phyloP scores from a whole-genome alignment of 2,329 filamentous ascomycete species.

The Tolypocladium endophyticum region DNA sequence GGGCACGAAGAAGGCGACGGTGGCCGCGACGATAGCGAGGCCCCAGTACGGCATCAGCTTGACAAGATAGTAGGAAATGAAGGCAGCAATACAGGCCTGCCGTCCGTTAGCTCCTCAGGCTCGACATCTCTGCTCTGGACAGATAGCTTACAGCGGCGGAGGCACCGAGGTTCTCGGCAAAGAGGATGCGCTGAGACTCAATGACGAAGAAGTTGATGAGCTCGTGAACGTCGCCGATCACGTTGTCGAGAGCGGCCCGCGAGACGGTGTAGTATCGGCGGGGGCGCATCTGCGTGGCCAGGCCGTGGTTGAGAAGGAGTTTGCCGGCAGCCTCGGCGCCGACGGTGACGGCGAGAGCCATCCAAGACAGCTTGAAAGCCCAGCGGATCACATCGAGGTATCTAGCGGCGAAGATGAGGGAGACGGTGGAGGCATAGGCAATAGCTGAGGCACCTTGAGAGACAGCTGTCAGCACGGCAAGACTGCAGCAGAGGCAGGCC shows the following conservation, averaged over 20 bases:
- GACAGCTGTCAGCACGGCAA: constrained; percentile 5
- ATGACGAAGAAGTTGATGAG: constrained; percentile 64
- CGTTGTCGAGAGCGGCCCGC: constrained; percentile 47
- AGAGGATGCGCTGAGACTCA: constrained; percentile 57
- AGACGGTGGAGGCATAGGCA: constrained; percentile 47
- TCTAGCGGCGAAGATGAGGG: constrained; percentile 50
- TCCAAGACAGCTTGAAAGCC: constrained; percentile 54
- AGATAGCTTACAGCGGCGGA: constrained; percentile 44
- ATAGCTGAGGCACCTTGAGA: constrained; percentile 50
- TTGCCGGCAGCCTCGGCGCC: constrained; percentile 52
- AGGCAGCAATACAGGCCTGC: constrained; percentile 49
- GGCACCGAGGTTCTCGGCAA: constrained; percentile 53
- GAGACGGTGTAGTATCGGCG: constrained; percentile 58
- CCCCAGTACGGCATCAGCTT: constrained; percentile 64
- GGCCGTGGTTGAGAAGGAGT: constrained; percentile 47
- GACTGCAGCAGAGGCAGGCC: neutral
- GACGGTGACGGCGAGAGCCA: constrained; percentile 49
- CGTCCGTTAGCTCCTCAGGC: constrained; percentile 7
- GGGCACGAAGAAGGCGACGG: constrained; percentile 49
- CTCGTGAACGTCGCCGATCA: constrained; percentile 56
- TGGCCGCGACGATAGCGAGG: constrained; percentile 49
- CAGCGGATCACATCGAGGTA: constrained; percentile 59
- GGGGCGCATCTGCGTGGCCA: constrained; percentile 56
- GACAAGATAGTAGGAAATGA: constrained; percentile 57
- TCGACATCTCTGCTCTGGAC: constrained; percentile 5